A percentile compares a stretch with the other conserved stretches of the same genome.
Conservation (phyloP, 2,329 filamentous ascomycete species). For the Chlorencoelia australis region DNA sequence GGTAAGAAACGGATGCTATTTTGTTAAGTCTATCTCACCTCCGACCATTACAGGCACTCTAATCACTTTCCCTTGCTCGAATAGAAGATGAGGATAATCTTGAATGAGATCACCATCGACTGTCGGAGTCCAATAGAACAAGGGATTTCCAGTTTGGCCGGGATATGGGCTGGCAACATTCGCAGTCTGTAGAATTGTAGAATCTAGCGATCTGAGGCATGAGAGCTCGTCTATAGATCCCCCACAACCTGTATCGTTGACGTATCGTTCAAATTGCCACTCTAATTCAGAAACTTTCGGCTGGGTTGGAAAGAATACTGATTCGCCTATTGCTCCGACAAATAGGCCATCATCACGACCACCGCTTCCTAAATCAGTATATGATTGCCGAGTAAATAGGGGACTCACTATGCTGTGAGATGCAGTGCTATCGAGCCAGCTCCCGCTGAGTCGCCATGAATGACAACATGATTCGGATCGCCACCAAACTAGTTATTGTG, state of each 20-base stretch:
- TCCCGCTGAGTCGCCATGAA: slow-evolving; percentile 38
- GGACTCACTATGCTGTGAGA: slow-evolving; percentile 22
- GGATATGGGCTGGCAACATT: slow-evolving; percentile 30
- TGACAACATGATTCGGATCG: slow-evolving; percentile 35
- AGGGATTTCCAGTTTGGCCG: slow-evolving; percentile 24
- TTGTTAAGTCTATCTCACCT: slow-evolving; percentile 13
- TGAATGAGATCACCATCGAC: slow-evolving; percentile 33
- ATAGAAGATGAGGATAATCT: slow-evolving; percentile 30
- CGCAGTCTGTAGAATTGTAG: slow-evolving; percentile 29
- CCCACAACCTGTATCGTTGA: slow-evolving; percentile 27
- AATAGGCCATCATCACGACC: slow-evolving; percentile 21
- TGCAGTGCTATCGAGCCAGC: slow-evolving; percentile 35
- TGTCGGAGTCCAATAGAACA: slow-evolving; percentile 34
- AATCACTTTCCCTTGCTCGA: slow-evolving; percentile 29
- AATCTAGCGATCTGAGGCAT: slow-evolving; percentile 30
- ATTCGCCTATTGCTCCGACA: slow-evolving; percentile 27
- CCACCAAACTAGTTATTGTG: slow-evolving; percentile 37
- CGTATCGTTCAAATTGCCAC: slow-evolving; percentile 32
- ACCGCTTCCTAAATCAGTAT: slow-evolving; percentile 11
- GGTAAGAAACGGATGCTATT: too few relatives aligned
- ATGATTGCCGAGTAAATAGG: background rate
- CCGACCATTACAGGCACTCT: slow-evolving; percentile 34
- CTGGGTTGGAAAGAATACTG: slow-evolving; percentile 30
- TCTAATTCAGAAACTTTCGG: slow-evolving; percentile 30
- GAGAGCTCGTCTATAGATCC: slow-evolving; percentile 19